Percentiles rank a stretch among this genome's conserved stretches.
Evolutionary conservation across 306 rosid genomes (phyloP).

Genomic region (Myrica gale): DNA sequence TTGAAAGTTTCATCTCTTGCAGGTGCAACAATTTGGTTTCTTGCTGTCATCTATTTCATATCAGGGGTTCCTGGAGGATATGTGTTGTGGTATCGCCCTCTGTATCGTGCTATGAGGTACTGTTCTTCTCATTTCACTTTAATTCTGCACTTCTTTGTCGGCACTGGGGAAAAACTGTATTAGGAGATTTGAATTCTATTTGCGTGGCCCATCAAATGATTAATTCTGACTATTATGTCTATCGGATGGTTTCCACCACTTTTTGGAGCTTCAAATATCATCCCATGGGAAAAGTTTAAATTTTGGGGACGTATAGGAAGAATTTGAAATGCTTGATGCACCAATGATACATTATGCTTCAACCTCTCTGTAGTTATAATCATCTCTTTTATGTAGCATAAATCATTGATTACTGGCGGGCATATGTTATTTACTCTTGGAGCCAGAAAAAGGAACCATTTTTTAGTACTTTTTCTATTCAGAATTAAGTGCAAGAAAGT

Average conservation of each 20-base stretch:
- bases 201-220: conserved; percentile 15
- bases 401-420: not conserved
- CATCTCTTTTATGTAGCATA: too few species aligned
- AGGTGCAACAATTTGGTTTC: conserved; percentile 86
- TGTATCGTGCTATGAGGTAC: conserved; percentile 93
- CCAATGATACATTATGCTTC: too few species aligned
- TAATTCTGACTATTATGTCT: not conserved
- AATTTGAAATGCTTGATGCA: conserved; percentile 2
- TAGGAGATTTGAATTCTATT: conserved; percentile 15
- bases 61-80: conserved; percentile 73
- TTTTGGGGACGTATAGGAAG: conserved; percentile 16
- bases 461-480: not conserved
- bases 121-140: conserved; percentile 15
- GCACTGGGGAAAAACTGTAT: conserved; percentile 23
- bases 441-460: not conserved
- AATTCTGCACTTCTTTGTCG: conserved; percentile 13
- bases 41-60: conserved; percentile 73
- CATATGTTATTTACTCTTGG: not conserved
- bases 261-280: conserved; percentile 17
- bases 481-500: not conserved
- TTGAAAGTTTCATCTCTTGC: conserved; percentile 31
- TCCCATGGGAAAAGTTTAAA: conserved; percentile 14
- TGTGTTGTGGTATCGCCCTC: conserved; percentile 96
- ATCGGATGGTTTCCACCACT: conserved; percentile 10
- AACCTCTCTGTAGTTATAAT: too few species aligned